Evolutionary conservation across 2,329 filamentous ascomycete genomes (phyloP), one percentile per base, ranked within the genome.

Genomic region (Erysiphe pulchra): DNA sequence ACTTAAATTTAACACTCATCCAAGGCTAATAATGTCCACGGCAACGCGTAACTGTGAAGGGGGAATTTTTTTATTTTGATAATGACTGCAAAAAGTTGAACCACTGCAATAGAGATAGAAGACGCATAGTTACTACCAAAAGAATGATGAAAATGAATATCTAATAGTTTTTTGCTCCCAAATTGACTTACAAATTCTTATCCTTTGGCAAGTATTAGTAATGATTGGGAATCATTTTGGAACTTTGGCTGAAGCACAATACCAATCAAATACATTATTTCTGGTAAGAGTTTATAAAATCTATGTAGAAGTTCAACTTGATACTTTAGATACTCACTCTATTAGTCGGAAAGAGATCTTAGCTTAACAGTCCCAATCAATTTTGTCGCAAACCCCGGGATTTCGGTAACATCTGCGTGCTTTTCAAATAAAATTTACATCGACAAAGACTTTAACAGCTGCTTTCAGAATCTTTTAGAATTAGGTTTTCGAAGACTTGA

Each of bases 381-480:
- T 53, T 77, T 65, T 55, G 66, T 75, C 36, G 73, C 70, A 3
- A 59, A 62, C 14, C 69, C 74, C 10, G 70, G 67, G 1, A 64
- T 77, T 1, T 69, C 68, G 10, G 53, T 79, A 34, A 65, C 63
- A 1, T 63, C 68, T 28, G 73, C 71, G 10, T 80, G 75, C 55
- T 78, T 78, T 52, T 59, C 62, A 9, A 52, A 65, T 7, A 59
- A 63, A n/a, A 78, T 70, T 56, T 66, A 71, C 50, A 63, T 67
- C 52, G 57, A 61, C 28, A 14, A 20, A 20, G 62, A 63, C 3
- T 64, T 67, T 14, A 61, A 62, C 34, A 65, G 62, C 20, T 80
- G 75, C 57, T 60, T 79, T 33, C 77, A 73, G 4, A 77, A 77
- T 55, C 62, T 80, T 1, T 60, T 80, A 28, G 66, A 68, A 0